Percentiles rank a stretch among this genome's conserved stretches.
Evolutionary conservation across 23 red algal genomes (phyloP).

Genomic region (Cyanidiococcus yangmingshanensis): DNA sequence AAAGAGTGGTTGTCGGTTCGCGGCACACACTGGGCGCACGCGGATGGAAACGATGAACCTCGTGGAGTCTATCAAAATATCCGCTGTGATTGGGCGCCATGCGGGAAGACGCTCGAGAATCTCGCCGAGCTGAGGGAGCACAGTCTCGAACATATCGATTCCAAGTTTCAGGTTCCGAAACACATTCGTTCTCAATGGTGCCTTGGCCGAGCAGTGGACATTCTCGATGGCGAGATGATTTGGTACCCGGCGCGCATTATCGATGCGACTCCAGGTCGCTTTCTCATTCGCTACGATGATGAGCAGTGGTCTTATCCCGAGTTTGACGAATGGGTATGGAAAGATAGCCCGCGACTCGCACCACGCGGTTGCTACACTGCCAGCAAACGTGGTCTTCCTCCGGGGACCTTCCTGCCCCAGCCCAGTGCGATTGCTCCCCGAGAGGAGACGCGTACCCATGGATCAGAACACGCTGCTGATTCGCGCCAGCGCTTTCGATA

Average conservation of each 20-base stretch:
- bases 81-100: conserved; percentile 8
- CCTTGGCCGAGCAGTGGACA: not conserved
- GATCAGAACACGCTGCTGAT: not conserved
- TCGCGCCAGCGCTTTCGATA: not conserved
- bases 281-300: conserved; percentile 16
- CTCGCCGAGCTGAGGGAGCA: not conserved
- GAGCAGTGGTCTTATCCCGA: not conserved
- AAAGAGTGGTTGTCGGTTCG: not conserved
- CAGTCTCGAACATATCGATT: not conserved
- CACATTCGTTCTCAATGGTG: not conserved
- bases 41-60: not conserved
- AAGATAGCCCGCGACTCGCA: not conserved
- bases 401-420: not conserved
- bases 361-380: conserved; percentile 14
- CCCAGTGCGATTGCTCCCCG: not conserved
- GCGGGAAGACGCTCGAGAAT: not conserved
- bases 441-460: not conserved
- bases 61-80: conserved; percentile 7
- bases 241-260: conserved; percentile 19
- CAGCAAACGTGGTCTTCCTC: not conserved
- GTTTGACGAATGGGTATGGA: conserved; percentile 13
- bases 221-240: conserved; percentile 19
- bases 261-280: not conserved
- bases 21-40: not conserved
- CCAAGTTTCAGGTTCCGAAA: not conserved